A percentile compares a stretch with the other conserved stretches of the same genome.
phyloP scores from a whole-genome alignment of 257 asterid genomes.

The Capsicum baccatum region DNA sequence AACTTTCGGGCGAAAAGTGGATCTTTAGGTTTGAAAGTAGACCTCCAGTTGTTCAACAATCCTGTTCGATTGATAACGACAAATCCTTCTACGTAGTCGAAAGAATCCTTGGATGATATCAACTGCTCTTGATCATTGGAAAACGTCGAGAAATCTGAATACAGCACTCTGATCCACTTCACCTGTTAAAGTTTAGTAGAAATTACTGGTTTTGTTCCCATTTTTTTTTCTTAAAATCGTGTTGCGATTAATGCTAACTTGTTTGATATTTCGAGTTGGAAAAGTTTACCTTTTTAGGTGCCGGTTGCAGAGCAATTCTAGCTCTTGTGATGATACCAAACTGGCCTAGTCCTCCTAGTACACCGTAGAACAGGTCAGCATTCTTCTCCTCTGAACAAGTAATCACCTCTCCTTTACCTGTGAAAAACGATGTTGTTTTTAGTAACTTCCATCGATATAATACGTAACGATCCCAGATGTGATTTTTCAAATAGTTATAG shows the following conservation, averaged over 20 bases:
- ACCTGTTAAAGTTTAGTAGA: conserved; percentile 56
- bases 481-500: background rate
- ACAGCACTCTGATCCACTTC: conserved; percentile 87
- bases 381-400: conserved; percentile 77
- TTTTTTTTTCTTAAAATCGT: background rate
- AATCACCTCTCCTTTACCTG: conserved; percentile 82
- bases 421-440: background rate
- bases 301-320: conserved; percentile 74
- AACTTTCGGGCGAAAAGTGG: conserved; percentile 70
- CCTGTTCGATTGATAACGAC: conserved; percentile 79
- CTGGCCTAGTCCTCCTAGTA: conserved; percentile 94
- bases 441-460: background rate
- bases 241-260: background rate
- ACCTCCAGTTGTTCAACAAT: conserved; percentile 80
- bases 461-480: conserved; percentile 1
- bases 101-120: conserved; percentile 58
- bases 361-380: conserved; percentile 75
- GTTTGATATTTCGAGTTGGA: background rate
- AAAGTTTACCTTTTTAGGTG: conserved; percentile 66
- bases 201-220: background rate
- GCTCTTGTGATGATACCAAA: conserved; percentile 89
- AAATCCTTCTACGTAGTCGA: conserved; percentile 87
- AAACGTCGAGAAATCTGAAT: conserved; percentile 70
- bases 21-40: conserved; percentile 81
- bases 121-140: conserved; percentile 77